Percentiles rank a stretch among this genome's conserved stretches.
These are phyloP conservation scores for Diaporthe destruens DNA, from an alignment of 2,329 filamentous ascomycete species.

Conservation along the genomic window DNA sequence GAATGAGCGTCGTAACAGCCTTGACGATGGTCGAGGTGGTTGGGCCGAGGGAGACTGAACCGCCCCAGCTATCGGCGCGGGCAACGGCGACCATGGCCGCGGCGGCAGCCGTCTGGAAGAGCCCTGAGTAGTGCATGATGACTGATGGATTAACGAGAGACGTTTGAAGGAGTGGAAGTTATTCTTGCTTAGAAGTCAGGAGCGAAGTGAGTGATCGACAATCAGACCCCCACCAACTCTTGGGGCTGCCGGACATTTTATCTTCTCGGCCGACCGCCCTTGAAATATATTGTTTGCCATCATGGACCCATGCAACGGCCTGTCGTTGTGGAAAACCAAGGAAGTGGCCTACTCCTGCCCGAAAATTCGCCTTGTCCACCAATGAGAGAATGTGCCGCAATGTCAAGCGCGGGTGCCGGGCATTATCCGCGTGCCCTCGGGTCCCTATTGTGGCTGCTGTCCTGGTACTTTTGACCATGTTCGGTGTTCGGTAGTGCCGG, in stretches of 20 bases:
- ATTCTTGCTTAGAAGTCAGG: neutral
- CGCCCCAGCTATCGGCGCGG: constrained; percentile 31
- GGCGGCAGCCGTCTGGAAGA: constrained; percentile 10
- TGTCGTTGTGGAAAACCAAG: neutral
- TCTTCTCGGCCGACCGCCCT: neutral
- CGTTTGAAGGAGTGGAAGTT: neutral
- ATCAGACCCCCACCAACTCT: too few species aligned
- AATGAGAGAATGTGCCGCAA: neutral
- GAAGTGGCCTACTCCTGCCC: neutral
- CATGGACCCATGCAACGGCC: neutral
- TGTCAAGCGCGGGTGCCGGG: neutral
- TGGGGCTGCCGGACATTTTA: neutral
- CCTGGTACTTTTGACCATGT: neutral
- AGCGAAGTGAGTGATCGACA: neutral
- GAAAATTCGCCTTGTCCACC: neutral
- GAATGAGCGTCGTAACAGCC: constrained; percentile 56
- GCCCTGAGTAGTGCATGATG: constrained; percentile 15
- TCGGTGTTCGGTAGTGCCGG: constrained; percentile 3
- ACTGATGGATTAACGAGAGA: neutral
- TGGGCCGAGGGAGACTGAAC: constrained; percentile 38
- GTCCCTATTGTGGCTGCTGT: neutral
- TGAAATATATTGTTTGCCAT: neutral
- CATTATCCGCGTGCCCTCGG: neutral
- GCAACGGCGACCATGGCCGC: neutral
- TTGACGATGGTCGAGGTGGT: constrained; percentile 49